Evolutionary conservation across 805 yeast species (phyloP).

Genomic region (Starmerella apicola): DNA sequence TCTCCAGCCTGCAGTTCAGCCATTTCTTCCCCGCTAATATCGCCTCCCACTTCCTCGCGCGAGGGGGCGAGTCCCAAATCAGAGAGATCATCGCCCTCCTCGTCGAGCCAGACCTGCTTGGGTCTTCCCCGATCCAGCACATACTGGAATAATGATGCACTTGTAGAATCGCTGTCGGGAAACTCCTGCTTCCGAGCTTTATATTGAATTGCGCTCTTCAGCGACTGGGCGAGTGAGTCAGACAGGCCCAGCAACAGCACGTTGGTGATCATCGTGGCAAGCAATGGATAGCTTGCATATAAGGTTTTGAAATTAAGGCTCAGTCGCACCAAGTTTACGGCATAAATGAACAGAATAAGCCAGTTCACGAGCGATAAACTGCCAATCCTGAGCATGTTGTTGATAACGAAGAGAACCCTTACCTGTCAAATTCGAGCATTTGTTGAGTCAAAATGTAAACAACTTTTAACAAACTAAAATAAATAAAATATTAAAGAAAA

Average conservation of each 20-base stretch:
- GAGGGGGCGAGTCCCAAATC: slow-evolving; percentile 20
- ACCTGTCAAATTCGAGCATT: too few species aligned
- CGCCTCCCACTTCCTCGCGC: background rate
- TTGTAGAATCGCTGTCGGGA: slow-evolving; percentile 5
- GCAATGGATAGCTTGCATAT: slow-evolving; percentile 51
- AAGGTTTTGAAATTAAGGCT: slow-evolving; percentile 24
- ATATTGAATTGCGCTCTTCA: slow-evolving; percentile 31
- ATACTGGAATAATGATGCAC: slow-evolving; percentile 17
- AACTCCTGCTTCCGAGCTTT: background rate
- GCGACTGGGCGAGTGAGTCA: slow-evolving; percentile 75
- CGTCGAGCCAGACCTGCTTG: slow-evolving; percentile 25
- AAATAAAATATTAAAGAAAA: too few species aligned
- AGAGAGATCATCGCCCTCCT: slow-evolving; percentile 23
- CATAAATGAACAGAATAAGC: slow-evolving; percentile 26
- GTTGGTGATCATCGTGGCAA: slow-evolving; percentile 75
- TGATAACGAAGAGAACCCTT: too few species aligned
- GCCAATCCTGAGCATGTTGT: slow-evolving; percentile 18
- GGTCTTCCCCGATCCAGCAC: slow-evolving; percentile 27
- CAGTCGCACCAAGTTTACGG: slow-evolving; percentile 24
- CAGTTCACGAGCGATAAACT: slow-evolving; percentile 28
- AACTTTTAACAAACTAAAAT: too few species aligned
- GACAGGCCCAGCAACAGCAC: slow-evolving; percentile 78
- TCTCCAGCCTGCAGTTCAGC: background rate
- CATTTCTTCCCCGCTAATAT: too few species aligned
- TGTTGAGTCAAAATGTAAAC: too few species aligned